Evolutionary conservation across 176 grass and related monocot genomes (phyloP), one percentile per base, ranked within the genome.

Genomic region (Alloteropsis semialata): DNA sequence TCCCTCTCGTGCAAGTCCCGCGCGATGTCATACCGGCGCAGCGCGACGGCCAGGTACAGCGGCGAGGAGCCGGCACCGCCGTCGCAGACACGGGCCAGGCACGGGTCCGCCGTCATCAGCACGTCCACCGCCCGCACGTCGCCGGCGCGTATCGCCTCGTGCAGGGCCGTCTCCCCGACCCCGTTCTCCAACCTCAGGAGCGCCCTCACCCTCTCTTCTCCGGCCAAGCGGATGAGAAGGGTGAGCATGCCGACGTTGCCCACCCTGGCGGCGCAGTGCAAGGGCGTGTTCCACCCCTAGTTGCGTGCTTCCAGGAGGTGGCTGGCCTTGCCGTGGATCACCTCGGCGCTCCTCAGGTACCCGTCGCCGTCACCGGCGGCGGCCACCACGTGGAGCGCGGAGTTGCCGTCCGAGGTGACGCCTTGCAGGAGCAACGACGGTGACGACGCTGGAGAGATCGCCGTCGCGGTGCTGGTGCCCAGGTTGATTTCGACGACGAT

Each of bases 241-340:
- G 29, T 3, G 70, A 49, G 32, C 70, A 84, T 75, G 0, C 0
- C 0, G 45, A 51, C 32, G 6, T 75, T 63, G 3, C 58, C 71
- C 1, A n/a, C 57, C 24, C 81, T 84, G 33, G 48, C 44, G 60
- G 72, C 82, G 5, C 48, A 7, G 72, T 84, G 82, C 34, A 84
- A 5, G 0, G 82, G 60, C 34, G 72, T 84, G 46, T 10, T 8
- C 18, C 48, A 1, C 18, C 1, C 25, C 3, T n/a, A 12, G 72
- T 84, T 84, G 45, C 21, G 48, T 0, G 82, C 72, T 1, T 15
- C 82, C 71, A 84, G 0, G 32, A 83, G 81, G 57, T 15, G 69
- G 1, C 22, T 38, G 10, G 69, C 81, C 57, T 74, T 83, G 69
- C 16, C 10, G 57, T 74, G 29, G 69, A 74, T 62, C 2, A 61